Conservation (phyloP, 441 rosid genomes). For the Melastoma candidum region DNA sequence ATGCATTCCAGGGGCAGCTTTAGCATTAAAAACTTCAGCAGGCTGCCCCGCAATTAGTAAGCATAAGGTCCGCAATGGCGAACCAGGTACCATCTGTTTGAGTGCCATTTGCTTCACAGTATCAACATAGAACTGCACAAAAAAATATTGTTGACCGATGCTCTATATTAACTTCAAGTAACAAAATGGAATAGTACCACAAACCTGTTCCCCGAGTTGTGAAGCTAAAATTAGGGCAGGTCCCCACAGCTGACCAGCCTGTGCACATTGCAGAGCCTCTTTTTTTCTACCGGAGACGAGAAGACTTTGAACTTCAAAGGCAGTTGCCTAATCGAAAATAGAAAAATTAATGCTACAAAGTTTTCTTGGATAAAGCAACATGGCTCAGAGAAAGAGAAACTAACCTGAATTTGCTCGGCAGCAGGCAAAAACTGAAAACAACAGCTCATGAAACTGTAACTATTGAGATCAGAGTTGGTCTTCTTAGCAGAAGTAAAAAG, state of each 20-base stretch:
- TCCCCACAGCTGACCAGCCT: constrained; percentile 97
- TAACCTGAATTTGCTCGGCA: constrained; percentile 75
- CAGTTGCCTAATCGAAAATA: constrained; percentile 55
- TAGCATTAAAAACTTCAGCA: constrained; percentile 73
- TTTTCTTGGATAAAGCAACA: too few species aligned
- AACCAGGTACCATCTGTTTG: constrained; percentile 78
- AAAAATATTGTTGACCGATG: too few species aligned
- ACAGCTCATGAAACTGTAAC: constrained; percentile 44
- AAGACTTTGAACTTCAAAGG: constrained; percentile 84
- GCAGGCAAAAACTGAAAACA: constrained; percentile 82
- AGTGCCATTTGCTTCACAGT: constrained; percentile 98
- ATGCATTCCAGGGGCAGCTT: constrained; percentile 26
- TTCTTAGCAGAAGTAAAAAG: constrained; percentile 68
- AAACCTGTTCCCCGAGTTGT: constrained; percentile 94
- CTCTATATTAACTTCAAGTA: too few species aligned
- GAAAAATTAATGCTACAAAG: constrained; percentile 1
- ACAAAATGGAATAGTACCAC: constrained; percentile 11
- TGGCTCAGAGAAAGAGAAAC: neutral
- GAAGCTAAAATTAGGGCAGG: constrained; percentile 96
- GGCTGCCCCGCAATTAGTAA: constrained; percentile 97
- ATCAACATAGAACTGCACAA: constrained; percentile 73
- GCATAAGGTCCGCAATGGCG: constrained; percentile 95
- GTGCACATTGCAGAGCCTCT: constrained; percentile 83
- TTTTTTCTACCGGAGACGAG: constrained; percentile 85
- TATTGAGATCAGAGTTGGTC: constrained; percentile 40